Evolutionary conservation across 306 rosid species (phyloP), one percentile per base, ranked within the genome.

Genomic region (Ormosia semicastrata): DNA sequence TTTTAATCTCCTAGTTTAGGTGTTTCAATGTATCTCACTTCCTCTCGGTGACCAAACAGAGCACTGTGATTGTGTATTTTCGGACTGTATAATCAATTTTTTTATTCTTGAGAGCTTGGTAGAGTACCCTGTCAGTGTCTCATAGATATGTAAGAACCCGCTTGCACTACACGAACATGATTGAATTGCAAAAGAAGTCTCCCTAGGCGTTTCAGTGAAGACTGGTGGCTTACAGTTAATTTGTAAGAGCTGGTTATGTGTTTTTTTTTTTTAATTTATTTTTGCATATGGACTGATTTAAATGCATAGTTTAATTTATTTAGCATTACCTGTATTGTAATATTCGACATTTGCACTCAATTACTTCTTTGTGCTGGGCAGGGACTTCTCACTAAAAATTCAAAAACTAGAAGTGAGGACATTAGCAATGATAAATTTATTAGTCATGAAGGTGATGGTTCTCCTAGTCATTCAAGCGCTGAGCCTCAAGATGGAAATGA

Each of bases 181-280:
- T 82, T 93, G 96, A 89, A 80, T 89, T 94, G 92, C 94, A 86
- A 89, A 91, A 90, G 98, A 95, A 85, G 97, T 93, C 94, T 88
- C 93, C 75, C 89, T 92, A 92, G 97, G 98, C 97, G 97, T 96
- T 89, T 85, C 99, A 90, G 76, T 89, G 97, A 89, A 92, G 98
- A 89, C 94, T 88, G 89, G 87, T 86, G 96, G 93, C 97, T 93
- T 92, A 82, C 95, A 82, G 86, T 94, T 93, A 82, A 92, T 96
- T 94, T 91, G 99, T 93, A 96, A 96, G 99, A 93, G 91, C 94
- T 92, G 88, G 98, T 89, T 94, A 89, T 62, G 86, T 66, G 92
- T 91, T 75, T 81, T 58, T 34, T 74, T 78, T 54, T 17, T 47
- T 53, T 58, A 64, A 57, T 86, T 88, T 71, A 44, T 32, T 82